These are phyloP conservation scores for Areca catechu DNA, from an alignment of 176 grass and related monocot species.

Conservation along the genomic window DNA sequence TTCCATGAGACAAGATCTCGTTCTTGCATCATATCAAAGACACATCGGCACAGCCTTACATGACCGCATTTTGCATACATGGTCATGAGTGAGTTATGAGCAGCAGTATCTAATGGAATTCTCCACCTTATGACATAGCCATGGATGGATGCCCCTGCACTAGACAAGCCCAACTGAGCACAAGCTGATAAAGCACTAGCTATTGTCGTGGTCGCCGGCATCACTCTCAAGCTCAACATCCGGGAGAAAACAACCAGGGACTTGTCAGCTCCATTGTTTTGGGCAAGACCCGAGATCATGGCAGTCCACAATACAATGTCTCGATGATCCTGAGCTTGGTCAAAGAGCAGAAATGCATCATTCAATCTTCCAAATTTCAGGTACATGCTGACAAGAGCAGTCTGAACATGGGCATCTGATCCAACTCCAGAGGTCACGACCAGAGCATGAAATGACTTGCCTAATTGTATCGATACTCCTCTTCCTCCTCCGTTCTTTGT, in stretches of 20 bases:
- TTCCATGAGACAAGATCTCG: constrained; percentile 25
- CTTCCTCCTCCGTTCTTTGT: background rate
- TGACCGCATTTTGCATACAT: constrained; percentile 19
- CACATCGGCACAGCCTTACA: background rate
- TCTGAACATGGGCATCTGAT: background rate
- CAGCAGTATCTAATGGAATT: constrained; percentile 4
- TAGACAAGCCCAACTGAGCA: constrained; percentile 12
- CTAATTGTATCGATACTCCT: background rate
- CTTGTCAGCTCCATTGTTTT: constrained; percentile 1
- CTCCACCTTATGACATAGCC: background rate
- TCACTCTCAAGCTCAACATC: constrained; percentile 4
- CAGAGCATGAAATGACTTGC: background rate
- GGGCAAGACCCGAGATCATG: constrained; percentile 15
- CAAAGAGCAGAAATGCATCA: constrained; percentile 1
- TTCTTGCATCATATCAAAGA: constrained; percentile 17
- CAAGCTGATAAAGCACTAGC: constrained; percentile 24
- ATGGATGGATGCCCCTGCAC: constrained; percentile 20
- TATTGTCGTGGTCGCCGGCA: background rate
- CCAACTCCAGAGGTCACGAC: background rate
- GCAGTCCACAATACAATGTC: constrained; percentile 14
- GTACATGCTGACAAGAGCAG: constrained; percentile 15
- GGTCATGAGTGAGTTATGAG: constrained; percentile 14
- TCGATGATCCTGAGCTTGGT: constrained; percentile 3
- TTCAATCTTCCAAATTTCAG: constrained; percentile 6
- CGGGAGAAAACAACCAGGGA: constrained; percentile 9